Percentiles rank a stretch among this genome's conserved stretches.
phyloP scores from a whole-genome alignment of 305 asterid species.

The Ajuga reptans region DNA sequence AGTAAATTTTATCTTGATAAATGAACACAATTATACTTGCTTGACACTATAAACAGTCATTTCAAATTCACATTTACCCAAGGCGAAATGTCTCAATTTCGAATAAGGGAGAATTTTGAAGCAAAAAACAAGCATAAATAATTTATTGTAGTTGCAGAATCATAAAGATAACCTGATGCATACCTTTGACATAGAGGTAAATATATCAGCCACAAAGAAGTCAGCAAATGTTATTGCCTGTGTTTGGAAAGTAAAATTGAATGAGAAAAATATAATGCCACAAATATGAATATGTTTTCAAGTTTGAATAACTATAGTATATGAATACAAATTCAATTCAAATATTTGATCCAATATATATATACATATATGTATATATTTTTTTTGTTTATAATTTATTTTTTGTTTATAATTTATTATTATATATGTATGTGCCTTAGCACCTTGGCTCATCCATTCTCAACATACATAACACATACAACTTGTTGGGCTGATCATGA shows the following conservation, averaged over 20 bases:
- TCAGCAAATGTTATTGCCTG: conserved; percentile 97
- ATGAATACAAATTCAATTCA: too few relatives aligned
- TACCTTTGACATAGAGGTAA: conserved; percentile 99
- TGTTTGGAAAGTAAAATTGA: conserved; percentile 24
- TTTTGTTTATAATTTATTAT: background rate
- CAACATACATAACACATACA: background rate
- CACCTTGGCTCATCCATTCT: background rate
- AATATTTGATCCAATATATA: too few relatives aligned
- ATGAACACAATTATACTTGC: background rate
- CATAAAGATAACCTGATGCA: conserved; percentile 22
- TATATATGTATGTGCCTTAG: background rate
- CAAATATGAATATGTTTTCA: too few relatives aligned
- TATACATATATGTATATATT: too few relatives aligned
- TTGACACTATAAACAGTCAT: background rate
- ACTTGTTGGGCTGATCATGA: too few relatives aligned
- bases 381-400: too few relatives aligned
- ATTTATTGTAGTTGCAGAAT: conserved; percentile 4
- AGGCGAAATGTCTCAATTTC: background rate
- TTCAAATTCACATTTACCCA: background rate
- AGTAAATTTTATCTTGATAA: background rate
- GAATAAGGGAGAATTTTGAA: background rate
- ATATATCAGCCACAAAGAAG: conserved; percentile 93
- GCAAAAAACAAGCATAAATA: conserved; percentile 15
- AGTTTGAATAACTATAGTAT: too few relatives aligned
- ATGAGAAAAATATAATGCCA: conserved; percentile 22